A percentile compares a stretch with the other conserved stretches of the same genome.
Conservation (phyloP, 495 filamentous ascomycete genomes). For the Penicillium turbatum region DNA sequence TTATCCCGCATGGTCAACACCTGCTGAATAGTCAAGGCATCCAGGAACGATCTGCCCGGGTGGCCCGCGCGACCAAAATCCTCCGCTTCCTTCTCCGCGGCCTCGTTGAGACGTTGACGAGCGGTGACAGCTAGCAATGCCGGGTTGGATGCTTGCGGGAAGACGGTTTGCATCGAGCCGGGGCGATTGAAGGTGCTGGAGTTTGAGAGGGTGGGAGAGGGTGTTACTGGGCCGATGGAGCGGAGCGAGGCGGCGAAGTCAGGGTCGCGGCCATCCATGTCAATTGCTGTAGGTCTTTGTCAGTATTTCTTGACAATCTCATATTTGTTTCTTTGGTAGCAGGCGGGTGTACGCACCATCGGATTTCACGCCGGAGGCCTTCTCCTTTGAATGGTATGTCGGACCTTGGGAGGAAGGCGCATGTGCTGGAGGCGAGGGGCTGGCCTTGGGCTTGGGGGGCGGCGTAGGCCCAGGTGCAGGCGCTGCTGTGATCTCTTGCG, state of each 20-base stretch:
- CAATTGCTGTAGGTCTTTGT: slow-evolving; percentile 47
- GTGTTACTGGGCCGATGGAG: slow-evolving; percentile 60
- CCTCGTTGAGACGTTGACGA: slow-evolving; percentile 38
- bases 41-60: slow-evolving; percentile 51
- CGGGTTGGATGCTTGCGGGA: slow-evolving; percentile 49
- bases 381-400: slow-evolving; percentile 39
- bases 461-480: slow-evolving; percentile 17
- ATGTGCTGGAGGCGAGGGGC: slow-evolving; percentile 31
- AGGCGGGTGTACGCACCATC: slow-evolving; percentile 22
- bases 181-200: slow-evolving; percentile 45
- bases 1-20: slow-evolving; percentile 57
- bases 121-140: slow-evolving; percentile 49
- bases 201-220: slow-evolving; percentile 54
- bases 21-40: slow-evolving; percentile 57
- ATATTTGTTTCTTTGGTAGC: background rate
- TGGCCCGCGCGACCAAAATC: slow-evolving; percentile 41
- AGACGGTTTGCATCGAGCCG: slow-evolving; percentile 32
- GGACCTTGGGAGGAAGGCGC: slow-evolving; percentile 24
- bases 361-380: slow-evolving; percentile 32
- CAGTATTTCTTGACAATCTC: background rate
- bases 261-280: slow-evolving; percentile 62
- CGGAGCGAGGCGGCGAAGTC: slow-evolving; percentile 59
- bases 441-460: slow-evolving; percentile 11
- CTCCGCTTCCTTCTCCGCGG: slow-evolving; percentile 50
- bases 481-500: slow-evolving; percentile 12